These are phyloP conservation scores for Trichoderma polysporum DNA, from an alignment of 2,329 filamentous ascomycete genomes.

Conservation along the genomic window DNA sequence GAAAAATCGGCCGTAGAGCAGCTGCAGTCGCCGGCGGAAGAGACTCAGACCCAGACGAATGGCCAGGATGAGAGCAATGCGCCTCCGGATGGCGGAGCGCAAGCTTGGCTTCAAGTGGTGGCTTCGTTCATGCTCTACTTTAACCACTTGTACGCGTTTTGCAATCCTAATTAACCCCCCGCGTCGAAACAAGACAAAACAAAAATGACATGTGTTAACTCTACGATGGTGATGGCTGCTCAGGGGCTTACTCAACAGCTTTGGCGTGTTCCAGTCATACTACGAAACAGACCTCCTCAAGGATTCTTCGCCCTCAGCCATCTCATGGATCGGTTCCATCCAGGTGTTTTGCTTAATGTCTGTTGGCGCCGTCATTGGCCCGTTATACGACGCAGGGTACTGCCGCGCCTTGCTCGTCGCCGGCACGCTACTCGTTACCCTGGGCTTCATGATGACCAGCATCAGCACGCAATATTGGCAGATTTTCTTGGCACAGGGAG, in stretches of 20 bases:
- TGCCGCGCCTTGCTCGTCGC: constrained; percentile 37
- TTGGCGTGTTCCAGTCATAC: constrained; percentile 38
- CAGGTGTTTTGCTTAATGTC: constrained; percentile 44
- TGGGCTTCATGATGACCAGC: constrained; percentile 48
- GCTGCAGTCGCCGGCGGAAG: background rate
- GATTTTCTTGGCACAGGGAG: constrained; percentile 39
- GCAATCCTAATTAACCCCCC: background rate
- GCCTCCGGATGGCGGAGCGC: constrained; percentile 32
- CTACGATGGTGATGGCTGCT: background rate
- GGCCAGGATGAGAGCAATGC: background rate
- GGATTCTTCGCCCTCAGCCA: constrained; percentile 30
- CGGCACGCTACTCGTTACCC: constrained; percentile 38
- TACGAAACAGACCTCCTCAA: constrained; percentile 34
- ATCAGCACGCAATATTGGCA: constrained; percentile 47
- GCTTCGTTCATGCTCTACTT: constrained; percentile 37
- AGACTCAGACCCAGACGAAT: background rate
- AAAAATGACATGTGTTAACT: background rate
- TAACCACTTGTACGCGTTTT: constrained; percentile 35
- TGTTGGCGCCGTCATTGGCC: constrained; percentile 41
- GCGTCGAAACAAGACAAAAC: background rate
- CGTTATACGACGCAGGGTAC: constrained; percentile 45
- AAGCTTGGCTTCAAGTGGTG: constrained; percentile 40
- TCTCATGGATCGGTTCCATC: constrained; percentile 48
- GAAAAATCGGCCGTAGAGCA: background rate
- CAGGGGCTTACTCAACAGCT: constrained; percentile 38